These are phyloP conservation scores for Litchi chinensis DNA, from an alignment of 345 rosid species.

Conservation along the genomic window DNA sequence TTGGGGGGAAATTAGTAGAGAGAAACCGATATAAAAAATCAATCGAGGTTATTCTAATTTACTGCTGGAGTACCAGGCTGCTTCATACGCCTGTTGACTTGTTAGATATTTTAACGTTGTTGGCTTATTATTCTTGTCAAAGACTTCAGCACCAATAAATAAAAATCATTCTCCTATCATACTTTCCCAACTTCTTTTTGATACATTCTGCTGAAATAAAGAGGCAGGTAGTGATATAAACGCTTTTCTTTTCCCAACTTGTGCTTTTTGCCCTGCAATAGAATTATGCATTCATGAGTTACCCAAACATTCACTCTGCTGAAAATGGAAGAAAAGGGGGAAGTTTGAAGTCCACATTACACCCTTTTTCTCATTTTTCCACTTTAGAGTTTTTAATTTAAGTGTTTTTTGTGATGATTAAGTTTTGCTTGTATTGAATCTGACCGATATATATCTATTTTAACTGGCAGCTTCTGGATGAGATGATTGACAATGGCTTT, in stretches of 20 bases:
- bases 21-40: neutral
- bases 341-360: neutral
- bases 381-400: neutral
- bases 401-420: neutral
- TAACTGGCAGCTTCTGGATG: slow-evolving; percentile 82
- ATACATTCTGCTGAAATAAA: neutral
- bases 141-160: neutral
- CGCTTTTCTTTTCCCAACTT: neutral
- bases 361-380: neutral
- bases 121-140: neutral
- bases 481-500: slow-evolving; percentile 98
- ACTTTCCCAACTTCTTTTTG: neutral
- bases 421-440: slow-evolving; percentile 17
- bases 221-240: neutral
- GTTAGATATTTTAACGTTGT: neutral
- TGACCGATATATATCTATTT: slow-evolving; percentile 11
- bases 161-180: neutral
- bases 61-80: neutral
- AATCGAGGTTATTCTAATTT: neutral
- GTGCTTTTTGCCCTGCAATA: neutral
- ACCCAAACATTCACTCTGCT: neutral
- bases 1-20: neutral
- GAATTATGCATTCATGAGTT: neutral
- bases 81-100: neutral
- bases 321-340: neutral